phyloP scores from a whole-genome alignment of 148 eudicot genomes.

The Linanthus parryae region DNA sequence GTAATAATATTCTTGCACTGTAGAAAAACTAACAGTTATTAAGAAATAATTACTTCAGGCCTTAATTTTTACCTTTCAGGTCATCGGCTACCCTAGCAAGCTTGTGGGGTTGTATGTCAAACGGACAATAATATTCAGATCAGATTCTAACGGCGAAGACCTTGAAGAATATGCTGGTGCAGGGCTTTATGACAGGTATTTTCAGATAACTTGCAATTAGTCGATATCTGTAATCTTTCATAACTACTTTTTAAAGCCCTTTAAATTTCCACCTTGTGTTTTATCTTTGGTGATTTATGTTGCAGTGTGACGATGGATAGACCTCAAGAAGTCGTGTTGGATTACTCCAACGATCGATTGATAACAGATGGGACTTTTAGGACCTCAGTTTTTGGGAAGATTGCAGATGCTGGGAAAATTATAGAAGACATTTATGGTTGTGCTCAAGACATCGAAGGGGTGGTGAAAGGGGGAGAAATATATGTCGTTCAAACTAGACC shows the following conservation, averaged over 20 bases:
- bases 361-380: constrained; percentile 55
- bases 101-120: constrained; percentile 85
- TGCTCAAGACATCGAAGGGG: constrained; percentile 99
- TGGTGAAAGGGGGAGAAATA: constrained; percentile 80
- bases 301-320: constrained; percentile 95
- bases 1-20: too few species aligned
- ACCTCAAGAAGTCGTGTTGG: constrained; percentile 76
- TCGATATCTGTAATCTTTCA: background rate
- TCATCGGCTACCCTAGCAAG: constrained; percentile 97
- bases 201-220: constrained; percentile 1
- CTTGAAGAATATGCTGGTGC: constrained; percentile 99
- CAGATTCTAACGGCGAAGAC: constrained; percentile 99
- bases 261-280: background rate
- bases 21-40: too few species aligned
- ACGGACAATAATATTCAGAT: constrained; percentile 87
- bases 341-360: constrained; percentile 74
- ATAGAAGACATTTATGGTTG: constrained; percentile 89
- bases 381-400: constrained; percentile 52
- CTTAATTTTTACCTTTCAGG: too few species aligned
- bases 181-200: constrained; percentile 93
- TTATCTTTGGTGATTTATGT: background rate
- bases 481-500: constrained; percentile 96
- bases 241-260: background rate
- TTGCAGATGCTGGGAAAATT: constrained; percentile 76
- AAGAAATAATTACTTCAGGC: too few species aligned